Evolutionary conservation across 2,329 filamentous ascomycete genomes (phyloP).

Genomic region (Cyphellophora attinorum): DNA sequence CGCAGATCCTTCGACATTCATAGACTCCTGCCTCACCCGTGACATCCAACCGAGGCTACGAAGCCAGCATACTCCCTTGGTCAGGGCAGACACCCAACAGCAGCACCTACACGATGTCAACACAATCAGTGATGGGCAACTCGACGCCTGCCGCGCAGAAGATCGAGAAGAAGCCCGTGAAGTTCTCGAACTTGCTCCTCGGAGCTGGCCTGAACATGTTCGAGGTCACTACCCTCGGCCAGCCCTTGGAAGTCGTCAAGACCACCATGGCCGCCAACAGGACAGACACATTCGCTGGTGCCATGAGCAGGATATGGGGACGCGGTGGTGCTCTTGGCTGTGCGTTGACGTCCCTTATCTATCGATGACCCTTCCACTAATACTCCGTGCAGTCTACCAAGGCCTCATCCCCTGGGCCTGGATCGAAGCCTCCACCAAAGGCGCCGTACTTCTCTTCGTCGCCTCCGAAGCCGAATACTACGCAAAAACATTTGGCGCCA

Average conservation of each 20-base stretch:
- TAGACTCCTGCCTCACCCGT: conserved; percentile 2
- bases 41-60: conserved; percentile 13
- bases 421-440: conserved; percentile 99
- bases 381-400: conserved; percentile 69
- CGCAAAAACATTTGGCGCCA: conserved; percentile 71
- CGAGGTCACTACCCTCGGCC: conserved; percentile 65
- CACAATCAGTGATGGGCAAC: conserved; percentile 22
- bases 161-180: conserved; percentile 98
- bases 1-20: not conserved
- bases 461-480: conserved; percentile 97
- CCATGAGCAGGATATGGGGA: conserved; percentile 81
- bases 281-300: conserved; percentile 71
- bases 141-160: conserved; percentile 22
- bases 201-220: conserved; percentile 93
- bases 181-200: conserved; percentile 97
- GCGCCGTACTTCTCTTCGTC: conserved; percentile 96
- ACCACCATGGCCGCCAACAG: conserved; percentile 99
- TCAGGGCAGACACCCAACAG: conserved; percentile 71
- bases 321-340: conserved; percentile 90
- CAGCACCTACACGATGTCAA: conserved; percentile 54
- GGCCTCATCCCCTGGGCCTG: conserved; percentile 99
- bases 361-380: not conserved
- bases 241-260: conserved; percentile 96
- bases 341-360: conserved; percentile 42
- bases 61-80: conserved; percentile 75